These are phyloP conservation scores for Eimeria falciformis DNA, from an alignment of 169 alveolate species.

Conservation along the genomic window DNA sequence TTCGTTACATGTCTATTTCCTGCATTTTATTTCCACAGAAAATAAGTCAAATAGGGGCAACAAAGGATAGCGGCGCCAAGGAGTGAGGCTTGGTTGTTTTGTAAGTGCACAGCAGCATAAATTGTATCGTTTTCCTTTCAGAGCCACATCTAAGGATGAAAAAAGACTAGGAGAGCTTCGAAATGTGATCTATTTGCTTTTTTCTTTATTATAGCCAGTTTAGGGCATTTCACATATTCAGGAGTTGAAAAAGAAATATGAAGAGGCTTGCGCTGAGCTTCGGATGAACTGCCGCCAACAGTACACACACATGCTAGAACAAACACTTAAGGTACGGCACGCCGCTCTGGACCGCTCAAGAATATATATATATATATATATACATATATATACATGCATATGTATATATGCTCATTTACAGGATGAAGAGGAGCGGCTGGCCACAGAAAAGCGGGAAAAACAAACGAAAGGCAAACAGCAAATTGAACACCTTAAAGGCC, in stretches of 20 bases:
- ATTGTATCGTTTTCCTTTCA: background rate
- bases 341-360: background rate
- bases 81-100: no score
- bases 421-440: conserved; percentile 38
- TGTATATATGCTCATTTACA: background rate
- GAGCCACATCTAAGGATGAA: background rate
- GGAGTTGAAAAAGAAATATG: conserved; percentile 30
- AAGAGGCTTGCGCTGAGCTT: conserved; percentile 36
- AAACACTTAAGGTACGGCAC: conserved; percentile 19
- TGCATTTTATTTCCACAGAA: no score
- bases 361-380: no score
- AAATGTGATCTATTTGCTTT: background rate
- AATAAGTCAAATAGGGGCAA: no score
- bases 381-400: no score
- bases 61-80: no score
- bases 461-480: background rate
- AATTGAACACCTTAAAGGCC: background rate
- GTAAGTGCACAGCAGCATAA: background rate
- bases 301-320: conserved; percentile 27
- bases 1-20: no score
- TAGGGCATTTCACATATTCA: background rate
- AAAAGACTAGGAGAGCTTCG: background rate
- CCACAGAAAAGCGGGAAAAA: conserved; percentile 23
- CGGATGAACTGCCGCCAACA: conserved; percentile 22
- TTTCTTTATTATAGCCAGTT: background rate